phyloP scores from a whole-genome alignment of 148 eudicot species.

The Suaeda aralocaspica region DNA sequence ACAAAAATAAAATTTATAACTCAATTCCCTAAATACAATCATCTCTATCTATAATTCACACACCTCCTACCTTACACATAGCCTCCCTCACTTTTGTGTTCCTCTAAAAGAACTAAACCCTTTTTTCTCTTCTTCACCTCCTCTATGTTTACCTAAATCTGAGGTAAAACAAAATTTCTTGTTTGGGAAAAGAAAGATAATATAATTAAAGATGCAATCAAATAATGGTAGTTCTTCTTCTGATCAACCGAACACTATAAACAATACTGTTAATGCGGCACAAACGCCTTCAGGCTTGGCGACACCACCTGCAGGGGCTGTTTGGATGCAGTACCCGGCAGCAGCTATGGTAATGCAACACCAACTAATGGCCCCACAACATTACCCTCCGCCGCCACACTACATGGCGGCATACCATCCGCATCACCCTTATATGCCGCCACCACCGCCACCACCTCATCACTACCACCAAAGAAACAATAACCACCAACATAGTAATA shows the following conservation, averaged over 20 bases:
- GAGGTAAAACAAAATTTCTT: not conserved
- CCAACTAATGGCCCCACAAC: slow-evolving; percentile 67
- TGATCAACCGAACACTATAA: slow-evolving; percentile 4
- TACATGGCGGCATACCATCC: slow-evolving; percentile 63
- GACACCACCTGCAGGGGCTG: slow-evolving; percentile 18
- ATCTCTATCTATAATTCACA: slow-evolving; percentile 18
- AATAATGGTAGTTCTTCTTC: slow-evolving; percentile 12
- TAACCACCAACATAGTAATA: slow-evolving; percentile 5
- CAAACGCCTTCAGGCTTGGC: slow-evolving; percentile 10
- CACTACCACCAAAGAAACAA: slow-evolving; percentile 29
- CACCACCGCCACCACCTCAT: slow-evolving; percentile 33
- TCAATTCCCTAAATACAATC: slow-evolving; percentile 16
- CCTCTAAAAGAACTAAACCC: not conserved
- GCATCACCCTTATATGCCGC: slow-evolving; percentile 42
- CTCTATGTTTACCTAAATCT: not conserved
- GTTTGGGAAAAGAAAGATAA: not conserved
- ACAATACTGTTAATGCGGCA: not conserved
- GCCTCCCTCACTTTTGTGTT: not conserved
- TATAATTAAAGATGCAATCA: slow-evolving; percentile 28
- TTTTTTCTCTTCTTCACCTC: not conserved
- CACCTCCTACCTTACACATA: not conserved
- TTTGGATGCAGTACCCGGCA: slow-evolving; percentile 77
- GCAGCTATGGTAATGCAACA: slow-evolving; percentile 96
- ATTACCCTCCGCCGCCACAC: slow-evolving; percentile 66
- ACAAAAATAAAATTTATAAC: not conserved